Base-by-base conservation (phyloP, 2,329 filamentous ascomycete genomes). In the Aspergillus texensis region DNA sequence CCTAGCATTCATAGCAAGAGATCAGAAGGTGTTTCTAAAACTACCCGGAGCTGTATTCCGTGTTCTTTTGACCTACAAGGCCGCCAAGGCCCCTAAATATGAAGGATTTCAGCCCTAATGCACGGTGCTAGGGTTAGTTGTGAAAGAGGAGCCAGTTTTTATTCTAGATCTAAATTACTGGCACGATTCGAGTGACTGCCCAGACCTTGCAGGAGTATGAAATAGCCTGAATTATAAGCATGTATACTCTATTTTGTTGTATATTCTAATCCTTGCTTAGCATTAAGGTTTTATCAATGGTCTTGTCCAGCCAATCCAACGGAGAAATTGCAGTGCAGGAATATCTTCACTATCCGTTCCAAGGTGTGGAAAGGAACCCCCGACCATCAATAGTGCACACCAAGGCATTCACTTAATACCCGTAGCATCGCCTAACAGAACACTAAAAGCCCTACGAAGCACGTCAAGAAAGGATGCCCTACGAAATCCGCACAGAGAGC, bases 341-440 rank as follows among this genome's bases (percentile, higher is more conserved):
- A 41, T 41, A 1, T 9, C 39, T 41, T 41, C 39, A 19, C 19
- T n/a, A 8, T n/a, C 6, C 8, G 6, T 19, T 19, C 19, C 39
- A 41, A 16, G 34, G 16, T n/a, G 10, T 9, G 6, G 2, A n/a
- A 41, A n/a, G 19, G 6, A n/a, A 10, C 16, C 16, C 16, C 6
- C 9, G 2, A 3, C 6, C 2, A 8, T 19, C 6, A 41, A 9
- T 19, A 41, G 9, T 2, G 19, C 4, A 41, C 2, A 41, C 3
- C 2, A 3, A 19, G 0, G 0, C 19, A n/a, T n/a, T 41, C 16
- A 3, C 2, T 14, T 16, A 36, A 6, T 2, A 3, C 0, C 34
- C 14, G 6, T 36, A 0, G 6, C 3, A n/a, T n/a, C 19, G 16
- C 39, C 14, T 16, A 8, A 36, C 6, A 36, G 16, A 14, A 41